A percentile compares a stretch with the other conserved stretches of the same genome.
These are phyloP conservation scores for Torulaspora globosa DNA, from an alignment of 1,139 yeast genomes.

Conservation along the genomic window DNA sequence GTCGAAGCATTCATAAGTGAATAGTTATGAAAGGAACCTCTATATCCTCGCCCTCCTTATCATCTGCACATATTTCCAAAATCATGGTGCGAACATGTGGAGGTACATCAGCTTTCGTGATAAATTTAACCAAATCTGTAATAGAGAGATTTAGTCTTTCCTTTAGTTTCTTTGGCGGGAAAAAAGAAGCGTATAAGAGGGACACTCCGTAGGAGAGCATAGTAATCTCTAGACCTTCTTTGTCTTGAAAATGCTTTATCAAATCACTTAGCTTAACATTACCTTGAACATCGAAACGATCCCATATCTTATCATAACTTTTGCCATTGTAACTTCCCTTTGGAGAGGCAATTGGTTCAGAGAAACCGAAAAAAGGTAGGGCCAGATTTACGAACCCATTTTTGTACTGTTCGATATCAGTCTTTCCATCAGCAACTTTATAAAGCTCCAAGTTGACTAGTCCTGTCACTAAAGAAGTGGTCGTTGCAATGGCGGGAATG, in stretches of 20 bases:
- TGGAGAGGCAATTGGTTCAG: slow-evolving; percentile 88
- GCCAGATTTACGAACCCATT: slow-evolving; percentile 94
- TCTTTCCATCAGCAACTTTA: slow-evolving; percentile 74
- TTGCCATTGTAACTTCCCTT: slow-evolving; percentile 78
- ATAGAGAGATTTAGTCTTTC: slow-evolving; percentile 68
- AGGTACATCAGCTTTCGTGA: slow-evolving; percentile 82
- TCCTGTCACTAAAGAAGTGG: slow-evolving; percentile 95
- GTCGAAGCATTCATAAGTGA: slow-evolving; percentile 39
- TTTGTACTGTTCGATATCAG: slow-evolving; percentile 79
- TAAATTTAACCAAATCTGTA: slow-evolving; percentile 70
- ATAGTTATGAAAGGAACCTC: slow-evolving; percentile 84
- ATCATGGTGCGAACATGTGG: slow-evolving; percentile 69
- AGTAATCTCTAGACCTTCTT: slow-evolving; percentile 80
- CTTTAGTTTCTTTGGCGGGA: slow-evolving; percentile 83
- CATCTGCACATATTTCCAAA: slow-evolving; percentile 90
- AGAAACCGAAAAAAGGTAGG: slow-evolving; percentile 91
- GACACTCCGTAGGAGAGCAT: slow-evolving; percentile 94
- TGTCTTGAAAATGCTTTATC: slow-evolving; percentile 67
- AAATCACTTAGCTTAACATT: slow-evolving; percentile 74
- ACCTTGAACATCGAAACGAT: slow-evolving; percentile 77
- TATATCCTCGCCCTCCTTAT: slow-evolving; percentile 87
- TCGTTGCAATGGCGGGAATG: slow-evolving; percentile 98
- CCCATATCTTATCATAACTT: slow-evolving; percentile 89
- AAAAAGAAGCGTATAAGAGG: slow-evolving; percentile 84
- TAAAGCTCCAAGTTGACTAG: slow-evolving; percentile 86